Evolutionary conservation across 805 yeast species (phyloP), one percentile per base, ranked within the genome.

Genomic region (Candida tallmaniae): DNA sequence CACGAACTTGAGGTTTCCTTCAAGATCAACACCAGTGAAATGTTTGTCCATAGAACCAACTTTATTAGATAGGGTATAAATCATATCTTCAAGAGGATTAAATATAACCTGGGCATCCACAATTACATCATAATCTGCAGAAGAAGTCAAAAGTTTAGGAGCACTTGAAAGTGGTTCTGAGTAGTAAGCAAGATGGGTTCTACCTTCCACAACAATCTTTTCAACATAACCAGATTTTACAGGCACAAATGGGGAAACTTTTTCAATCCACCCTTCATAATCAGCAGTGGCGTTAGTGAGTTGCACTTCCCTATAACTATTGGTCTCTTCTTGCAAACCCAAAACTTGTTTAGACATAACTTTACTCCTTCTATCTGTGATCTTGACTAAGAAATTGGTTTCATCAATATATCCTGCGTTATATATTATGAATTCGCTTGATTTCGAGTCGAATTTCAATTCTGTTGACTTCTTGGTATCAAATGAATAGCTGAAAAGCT

Each of bases 71-170:
- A 80, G 50, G 51, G 76, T 88, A 47, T 73, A 81, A 2, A 83
- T 50, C 4, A 55, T 45, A 30, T 73, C 62, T 6, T 60, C 59
- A 10, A 55, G 63, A 15, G 50, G 41, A 39, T 78, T 74, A 47
- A 60, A 78, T 0, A 80, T 72, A 3, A 78, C 62, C 3, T 82
- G 79, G 1, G 87, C 87, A 15, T 65, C 40, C 14, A 42, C 71
- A 15, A 75, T 80, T 4, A 93, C 93, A 52, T 90, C 96, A 94
- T 95, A 90, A 0, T 72, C 60, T 11, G 95, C 93, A 3, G 58
- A 38, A 0, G 42, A 32, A 4, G 94, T 65, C n/a, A 81, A 51
- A 6, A 80, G 53, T 25, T 68, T 68, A 1, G 77, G 75, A 2
- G 51, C 50, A 0, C 52, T 43, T 9, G 73, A 47, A 6, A 54